phyloP scores from a whole-genome alignment of 495 filamentous ascomycete species.

The Trichocladium uniseriatum region DNA sequence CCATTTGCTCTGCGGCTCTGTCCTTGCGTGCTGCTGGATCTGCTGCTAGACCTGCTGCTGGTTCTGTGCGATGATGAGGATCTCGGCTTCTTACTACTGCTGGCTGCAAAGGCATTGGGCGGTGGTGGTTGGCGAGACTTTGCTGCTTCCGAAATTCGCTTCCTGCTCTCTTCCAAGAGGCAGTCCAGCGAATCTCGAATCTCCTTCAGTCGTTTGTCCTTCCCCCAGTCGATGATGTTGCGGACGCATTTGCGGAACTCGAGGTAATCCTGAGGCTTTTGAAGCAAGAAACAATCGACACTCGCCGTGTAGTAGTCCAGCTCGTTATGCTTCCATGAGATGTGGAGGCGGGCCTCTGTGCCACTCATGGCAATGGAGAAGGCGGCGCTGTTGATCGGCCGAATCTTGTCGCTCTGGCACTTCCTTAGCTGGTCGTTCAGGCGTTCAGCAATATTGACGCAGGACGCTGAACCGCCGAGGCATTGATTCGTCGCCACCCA shows the following conservation, averaged over 20 bases:
- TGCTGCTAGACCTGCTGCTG: no score
- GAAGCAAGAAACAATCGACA: conserved; percentile 5
- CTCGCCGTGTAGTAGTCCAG: conserved; percentile 23
- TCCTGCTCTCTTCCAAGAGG: conserved; percentile 19
- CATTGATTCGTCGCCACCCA: conserved; percentile 28
- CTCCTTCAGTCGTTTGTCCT: conserved; percentile 19
- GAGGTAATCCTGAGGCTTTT: conserved; percentile 21
- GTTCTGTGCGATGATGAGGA: not conserved
- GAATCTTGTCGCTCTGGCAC: conserved; percentile 13
- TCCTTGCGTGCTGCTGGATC: no score
- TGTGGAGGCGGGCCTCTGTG: conserved; percentile 23
- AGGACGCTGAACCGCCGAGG: conserved; percentile 15
- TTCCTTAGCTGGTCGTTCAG: conserved; percentile 17
- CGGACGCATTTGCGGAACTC: conserved; percentile 24
- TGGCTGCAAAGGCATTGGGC: not conserved
- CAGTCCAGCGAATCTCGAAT: conserved; percentile 25
- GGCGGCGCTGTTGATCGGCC: conserved; percentile 20
- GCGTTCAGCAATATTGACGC: conserved; percentile 15
- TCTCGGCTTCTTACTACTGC: conserved; percentile 4
- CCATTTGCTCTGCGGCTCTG: no score
- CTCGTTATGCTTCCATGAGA: not conserved
- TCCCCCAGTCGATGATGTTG: not conserved
- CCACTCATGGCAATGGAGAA: conserved; percentile 29
- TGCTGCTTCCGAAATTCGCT: conserved; percentile 6
- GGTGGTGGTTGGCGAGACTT: conserved; percentile 20